Conservation (phyloP, 1,284 basidiomycete genomes). For the Phlebopus sp. region DNA sequence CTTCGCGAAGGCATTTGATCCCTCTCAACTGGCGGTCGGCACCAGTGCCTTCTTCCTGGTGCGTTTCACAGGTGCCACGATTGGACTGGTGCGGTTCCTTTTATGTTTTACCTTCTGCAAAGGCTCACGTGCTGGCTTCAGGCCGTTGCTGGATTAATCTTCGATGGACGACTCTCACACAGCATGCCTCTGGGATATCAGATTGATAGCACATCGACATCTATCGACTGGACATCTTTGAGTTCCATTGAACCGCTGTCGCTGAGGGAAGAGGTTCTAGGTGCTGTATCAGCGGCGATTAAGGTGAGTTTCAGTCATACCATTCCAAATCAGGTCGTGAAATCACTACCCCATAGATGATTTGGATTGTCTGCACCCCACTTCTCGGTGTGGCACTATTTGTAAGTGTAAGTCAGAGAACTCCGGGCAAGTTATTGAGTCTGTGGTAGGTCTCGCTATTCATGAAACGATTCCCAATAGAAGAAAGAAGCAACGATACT, state of each 20-base stretch:
- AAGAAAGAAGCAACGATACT: slow-evolving; percentile 13
- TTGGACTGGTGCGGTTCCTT: slow-evolving; percentile 59
- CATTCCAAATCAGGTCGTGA: slow-evolving; percentile 9
- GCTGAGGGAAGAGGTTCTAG: slow-evolving; percentile 41
- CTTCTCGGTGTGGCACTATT: slow-evolving; percentile 53
- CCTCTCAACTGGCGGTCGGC: slow-evolving; percentile 67
- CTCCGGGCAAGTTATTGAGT: slow-evolving; percentile 21
- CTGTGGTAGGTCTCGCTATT: slow-evolving; percentile 31
- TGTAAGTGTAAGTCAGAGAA: slow-evolving; percentile 31
- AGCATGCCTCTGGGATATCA: slow-evolving; percentile 48
- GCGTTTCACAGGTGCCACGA: slow-evolving; percentile 77
- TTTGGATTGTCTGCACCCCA: slow-evolving; percentile 63
- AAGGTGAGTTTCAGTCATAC: slow-evolving; percentile 38
- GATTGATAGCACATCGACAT: slow-evolving; percentile 39
- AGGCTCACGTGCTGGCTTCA: slow-evolving; percentile 30
- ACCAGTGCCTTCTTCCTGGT: slow-evolving; percentile 83
- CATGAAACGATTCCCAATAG: slow-evolving; percentile 28
- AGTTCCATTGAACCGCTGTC: slow-evolving; percentile 42
- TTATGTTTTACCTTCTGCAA: slow-evolving; percentile 6
- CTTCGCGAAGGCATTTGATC: slow-evolving; percentile 60
- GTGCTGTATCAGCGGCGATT: slow-evolving; percentile 51
- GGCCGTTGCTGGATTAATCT: slow-evolving; percentile 75
- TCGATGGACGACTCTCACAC: slow-evolving; percentile 50
- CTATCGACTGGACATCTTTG: slow-evolving; percentile 54
- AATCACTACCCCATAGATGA: slow-evolving; percentile 38